Evolutionary conservation across 1,139 yeast species (phyloP).

Genomic region (Nakaseomyces delphensis): DNA sequence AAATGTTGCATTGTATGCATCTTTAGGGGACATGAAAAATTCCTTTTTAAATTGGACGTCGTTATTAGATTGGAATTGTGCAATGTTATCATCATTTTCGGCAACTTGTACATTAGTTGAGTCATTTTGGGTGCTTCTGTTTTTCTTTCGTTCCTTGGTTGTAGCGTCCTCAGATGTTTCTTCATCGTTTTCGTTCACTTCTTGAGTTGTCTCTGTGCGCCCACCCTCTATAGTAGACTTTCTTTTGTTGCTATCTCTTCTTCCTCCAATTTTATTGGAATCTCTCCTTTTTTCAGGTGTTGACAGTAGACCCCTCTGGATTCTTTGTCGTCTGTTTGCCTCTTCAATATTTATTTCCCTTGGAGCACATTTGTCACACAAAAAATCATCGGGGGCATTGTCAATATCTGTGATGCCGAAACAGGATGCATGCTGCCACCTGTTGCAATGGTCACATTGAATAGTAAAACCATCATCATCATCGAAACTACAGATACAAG

Average conservation of each 20-base stretch:
- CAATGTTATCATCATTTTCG: not conserved
- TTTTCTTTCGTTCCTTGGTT: slow-evolving; percentile 16
- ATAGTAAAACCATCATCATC: slow-evolving; percentile 95
- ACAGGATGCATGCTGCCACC: slow-evolving; percentile 93
- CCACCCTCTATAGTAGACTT: slow-evolving; percentile 13
- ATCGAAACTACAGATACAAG: slow-evolving; percentile 80
- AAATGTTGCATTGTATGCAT: slow-evolving; percentile 44
- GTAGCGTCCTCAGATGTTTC: slow-evolving; percentile 8
- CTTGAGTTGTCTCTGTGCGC: slow-evolving; percentile 11
- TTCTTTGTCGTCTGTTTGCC: slow-evolving; percentile 41
- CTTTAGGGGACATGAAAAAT: slow-evolving; percentile 31
- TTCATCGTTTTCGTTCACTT: slow-evolving; percentile 19
- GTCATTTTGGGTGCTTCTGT: slow-evolving; percentile 7
- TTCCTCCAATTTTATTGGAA: slow-evolving; percentile 7
- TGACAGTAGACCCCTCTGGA: slow-evolving; percentile 32
- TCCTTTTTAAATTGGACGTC: slow-evolving; percentile 28
- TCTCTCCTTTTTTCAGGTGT: slow-evolving; percentile 10
- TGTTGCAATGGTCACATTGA: slow-evolving; percentile 82
- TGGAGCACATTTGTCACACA: slow-evolving; percentile 72
- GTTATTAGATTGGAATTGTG: not conserved
- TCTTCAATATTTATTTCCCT: slow-evolving; percentile 46
- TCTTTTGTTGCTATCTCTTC: slow-evolving; percentile 11
- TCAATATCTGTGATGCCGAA: slow-evolving; percentile 66
- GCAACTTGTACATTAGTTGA: not conserved
- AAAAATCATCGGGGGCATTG: slow-evolving; percentile 75